A percentile compares a stretch with the other conserved stretches of the same genome.
Conservation (phyloP, 768 basidiomycete species). For the Gautieria morchelliformis region DNA sequence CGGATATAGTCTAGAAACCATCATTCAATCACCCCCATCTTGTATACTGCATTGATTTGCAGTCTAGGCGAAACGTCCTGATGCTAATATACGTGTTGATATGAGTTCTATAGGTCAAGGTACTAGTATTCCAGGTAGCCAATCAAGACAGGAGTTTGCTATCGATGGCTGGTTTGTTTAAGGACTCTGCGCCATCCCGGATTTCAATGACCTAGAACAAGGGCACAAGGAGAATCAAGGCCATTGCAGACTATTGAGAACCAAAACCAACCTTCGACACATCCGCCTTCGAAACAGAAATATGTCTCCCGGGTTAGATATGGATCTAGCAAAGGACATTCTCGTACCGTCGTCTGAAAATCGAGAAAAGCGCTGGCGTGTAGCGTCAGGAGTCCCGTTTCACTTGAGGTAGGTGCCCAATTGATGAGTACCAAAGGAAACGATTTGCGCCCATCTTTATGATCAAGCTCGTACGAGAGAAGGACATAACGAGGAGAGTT, state of each 20-base stretch:
- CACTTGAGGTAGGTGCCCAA: conserved; percentile 75
- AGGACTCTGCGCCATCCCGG: conserved; percentile 68
- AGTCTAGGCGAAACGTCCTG: too few species aligned
- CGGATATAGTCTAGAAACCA: too few species aligned
- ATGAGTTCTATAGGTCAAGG: neutral
- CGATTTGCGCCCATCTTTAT: conserved; percentile 74
- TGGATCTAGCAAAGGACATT: neutral
- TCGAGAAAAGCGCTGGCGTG: conserved; percentile 75
- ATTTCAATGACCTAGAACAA: conserved; percentile 62
- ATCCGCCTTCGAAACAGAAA: conserved; percentile 12
- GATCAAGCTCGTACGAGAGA: conserved; percentile 72
- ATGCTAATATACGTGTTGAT: too few species aligned
- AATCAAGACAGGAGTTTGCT: conserved; percentile 34
- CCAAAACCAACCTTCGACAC: conserved; percentile 20
- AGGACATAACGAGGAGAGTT: conserved; percentile 81
- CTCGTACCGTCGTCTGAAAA: conserved; percentile 68
- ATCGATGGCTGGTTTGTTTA: conserved; percentile 68
- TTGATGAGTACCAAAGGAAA: conserved; percentile 82
- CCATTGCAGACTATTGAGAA: neutral
- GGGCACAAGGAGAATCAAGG: neutral
- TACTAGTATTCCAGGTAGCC: neutral
- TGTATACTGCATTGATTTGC: too few species aligned
- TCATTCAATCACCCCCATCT: too few species aligned
- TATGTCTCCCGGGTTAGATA: neutral
- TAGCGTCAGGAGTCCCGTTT: conserved; percentile 65